These are phyloP conservation scores for Westerdykella ornata DNA, from an alignment of 2,329 filamentous ascomycete species.

Conservation along the genomic window DNA sequence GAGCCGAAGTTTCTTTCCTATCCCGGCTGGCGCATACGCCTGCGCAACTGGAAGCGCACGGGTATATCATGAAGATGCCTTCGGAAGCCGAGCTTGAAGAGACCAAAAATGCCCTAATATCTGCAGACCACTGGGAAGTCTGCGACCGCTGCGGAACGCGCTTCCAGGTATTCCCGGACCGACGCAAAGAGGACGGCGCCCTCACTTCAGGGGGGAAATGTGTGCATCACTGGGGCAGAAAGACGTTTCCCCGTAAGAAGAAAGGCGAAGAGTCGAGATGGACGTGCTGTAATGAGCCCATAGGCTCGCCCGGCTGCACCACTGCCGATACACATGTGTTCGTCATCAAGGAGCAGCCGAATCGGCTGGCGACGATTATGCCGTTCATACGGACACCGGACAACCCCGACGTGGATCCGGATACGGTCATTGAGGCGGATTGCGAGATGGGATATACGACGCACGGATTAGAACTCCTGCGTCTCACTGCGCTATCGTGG, in stretches of 20 bases:
- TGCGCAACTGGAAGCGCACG: constrained; percentile 56
- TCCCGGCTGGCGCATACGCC: constrained; percentile 56
- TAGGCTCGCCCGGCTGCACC: constrained; percentile 74
- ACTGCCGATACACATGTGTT: constrained; percentile 63
- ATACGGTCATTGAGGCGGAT: constrained; percentile 73
- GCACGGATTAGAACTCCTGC: constrained; percentile 78
- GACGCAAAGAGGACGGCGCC: constrained; percentile 67
- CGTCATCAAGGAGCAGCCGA: constrained; percentile 26
- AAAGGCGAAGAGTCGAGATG: constrained; percentile 58
- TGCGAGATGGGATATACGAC: constrained; percentile 98
- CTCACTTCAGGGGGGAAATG: constrained; percentile 73
- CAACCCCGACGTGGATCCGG: constrained; percentile 43
- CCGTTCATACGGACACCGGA: constrained; percentile 74
- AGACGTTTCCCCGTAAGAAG: constrained; percentile 48
- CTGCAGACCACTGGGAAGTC: constrained; percentile 70
- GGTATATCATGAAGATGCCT: constrained; percentile 68
- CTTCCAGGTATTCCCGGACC: constrained; percentile 87
- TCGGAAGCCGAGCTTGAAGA: constrained; percentile 58
- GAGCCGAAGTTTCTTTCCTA: constrained; percentile 53
- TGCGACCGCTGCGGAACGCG: constrained; percentile 81
- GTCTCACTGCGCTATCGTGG: constrained; percentile 84
- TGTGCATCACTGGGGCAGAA: constrained; percentile 71
- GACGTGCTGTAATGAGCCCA: constrained; percentile 68
- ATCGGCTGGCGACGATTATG: constrained; percentile 67
- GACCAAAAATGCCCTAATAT: constrained; percentile 58